Evolutionary conservation across 768 basidiomycete species (phyloP), one percentile per base, ranked within the genome.

Genomic region (Tulasnella sp.): DNA sequence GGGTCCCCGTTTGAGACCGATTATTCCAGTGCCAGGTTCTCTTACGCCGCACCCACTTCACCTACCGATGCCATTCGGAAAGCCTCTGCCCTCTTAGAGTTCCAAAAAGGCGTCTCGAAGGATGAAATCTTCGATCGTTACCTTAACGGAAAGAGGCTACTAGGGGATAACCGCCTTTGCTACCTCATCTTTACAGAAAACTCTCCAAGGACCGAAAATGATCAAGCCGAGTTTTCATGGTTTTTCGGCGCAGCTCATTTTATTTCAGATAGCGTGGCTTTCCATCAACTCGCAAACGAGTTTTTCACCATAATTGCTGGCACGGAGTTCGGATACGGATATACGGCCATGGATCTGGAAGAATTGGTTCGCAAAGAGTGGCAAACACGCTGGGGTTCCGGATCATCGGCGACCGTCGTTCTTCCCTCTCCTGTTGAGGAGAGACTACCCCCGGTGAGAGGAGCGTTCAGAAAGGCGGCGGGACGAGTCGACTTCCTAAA

Each of bases 251-350:
- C 91, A 2, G 88, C 91, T 7, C 94, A 96, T 81, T 94, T 91
- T 81, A 82, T 94, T 71, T 93, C 92, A n/a, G 94, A 96, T 81
- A 93, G 94, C 31, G 93, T 94, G 89, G 91, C 92, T 1, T 85
- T 94, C 25, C 93, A 94, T 82, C 86, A 88, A 77, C 91, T 91
- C 78, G 91, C 91, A 29, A 93, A 93, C 81, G 91, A 94, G 79
- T 90, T 94, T 80, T 91, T 94, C 81, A 82, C 83, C n/a, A 84
- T 94, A 3, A 83, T 94, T 42, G 78, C 80, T 9, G 89, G 87
- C 0, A 78, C 75, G 3, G 78, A 77, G 34, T 75, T 34, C 67
- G 77, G 74, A n/a, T 19, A 64, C 25, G 29, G 22, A 3, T 9
- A 0, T 1, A 29, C 58, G 8, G 12, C 29, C 5, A 19, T 25